A percentile compares a stretch with the other conserved stretches of the same genome.
These are phyloP conservation scores for Ceratocystis albifundus DNA, from an alignment of 2,329 filamentous ascomycete species.

Conservation along the genomic window DNA sequence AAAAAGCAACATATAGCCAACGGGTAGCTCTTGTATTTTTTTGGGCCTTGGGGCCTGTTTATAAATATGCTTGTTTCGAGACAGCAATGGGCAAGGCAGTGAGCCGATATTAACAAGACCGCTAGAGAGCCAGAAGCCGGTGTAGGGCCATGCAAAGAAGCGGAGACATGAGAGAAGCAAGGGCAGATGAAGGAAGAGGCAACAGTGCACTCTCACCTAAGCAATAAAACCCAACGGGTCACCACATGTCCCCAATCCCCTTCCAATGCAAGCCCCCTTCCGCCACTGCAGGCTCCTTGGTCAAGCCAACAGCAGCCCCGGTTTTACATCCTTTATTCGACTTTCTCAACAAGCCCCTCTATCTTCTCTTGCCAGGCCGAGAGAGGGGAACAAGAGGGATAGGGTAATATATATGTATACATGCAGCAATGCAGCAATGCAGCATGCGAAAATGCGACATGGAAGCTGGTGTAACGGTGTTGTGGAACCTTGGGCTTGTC, in stretches of 20 bases:
- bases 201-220: slow-evolving; percentile 4
- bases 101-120: too few species aligned
- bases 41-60: neutral
- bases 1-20: neutral
- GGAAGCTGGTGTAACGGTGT: neutral
- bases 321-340: neutral
- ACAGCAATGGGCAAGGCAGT: too few species aligned
- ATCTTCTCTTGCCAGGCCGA: too few species aligned
- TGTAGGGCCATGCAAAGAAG: too few species aligned
- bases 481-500: neutral
- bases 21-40: neutral
- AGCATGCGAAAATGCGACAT: too few species aligned
- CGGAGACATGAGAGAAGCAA: neutral
- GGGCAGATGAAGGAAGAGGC: neutral
- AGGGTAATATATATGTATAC: neutral
- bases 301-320: neutral
- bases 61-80: neutral
- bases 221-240: slow-evolving; percentile 1
- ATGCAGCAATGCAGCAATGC: neutral
- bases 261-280: neutral
- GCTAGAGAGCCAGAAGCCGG: too few species aligned
- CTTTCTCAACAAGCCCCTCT: neutral
- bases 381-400: neutral
- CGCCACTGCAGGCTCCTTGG: neutral
- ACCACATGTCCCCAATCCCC: slow-evolving; percentile 4